Evolutionary conservation across 2,329 filamentous ascomycete genomes (phyloP), one percentile per base, ranked within the genome.

Genomic region (Leptographium radiaticola): DNA sequence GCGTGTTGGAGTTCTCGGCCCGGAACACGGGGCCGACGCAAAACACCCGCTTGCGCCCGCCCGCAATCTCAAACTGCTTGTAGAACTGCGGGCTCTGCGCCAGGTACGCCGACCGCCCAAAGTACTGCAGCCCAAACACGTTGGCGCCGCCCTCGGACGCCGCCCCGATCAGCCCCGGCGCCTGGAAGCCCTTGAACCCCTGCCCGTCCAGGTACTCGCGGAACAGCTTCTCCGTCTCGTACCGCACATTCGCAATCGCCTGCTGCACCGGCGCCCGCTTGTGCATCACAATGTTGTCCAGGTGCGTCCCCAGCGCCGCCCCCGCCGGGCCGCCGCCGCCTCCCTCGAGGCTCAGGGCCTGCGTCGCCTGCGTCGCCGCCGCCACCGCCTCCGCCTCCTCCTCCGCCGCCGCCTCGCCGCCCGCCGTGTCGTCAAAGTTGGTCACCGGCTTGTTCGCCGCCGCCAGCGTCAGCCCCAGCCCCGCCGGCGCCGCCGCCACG

Each of bases 231-330:
- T 73, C 68, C 25, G 71, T 67, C 44, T 69, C 67, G 57, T 66
- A 63, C 30, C 71, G 69, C 31, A 76, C 69, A 58, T 75, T 70
- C 69, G 75, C 72, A 63, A 91, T 91, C 56, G 90, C 89, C 67
- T 94, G 88, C 71, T 93, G 94, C 58, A 94, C 86, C 58, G 89
- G 88, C 1, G 89, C 87, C 55, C 93, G 84, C 66, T 96, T 86
- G 72, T 96, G 90, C 73, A 98, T 86, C 52, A 87, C 87, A 56
- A 87, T 83, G 76, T 97, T 95, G 75, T 95, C 86, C 51, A 96
- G 79, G 61, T 91, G 83, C 1, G 89, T 94, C 64, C 83, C 81
- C 67, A 97, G 81, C 57, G 81, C 86, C 34, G 94, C 90, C 52
- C 86, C 78, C 1, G 90, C 87, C n/a, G n/a, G 30, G 16, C 74